phyloP scores from a whole-genome alignment of 495 filamentous ascomycete species.

The Neurospora hispaniola region DNA sequence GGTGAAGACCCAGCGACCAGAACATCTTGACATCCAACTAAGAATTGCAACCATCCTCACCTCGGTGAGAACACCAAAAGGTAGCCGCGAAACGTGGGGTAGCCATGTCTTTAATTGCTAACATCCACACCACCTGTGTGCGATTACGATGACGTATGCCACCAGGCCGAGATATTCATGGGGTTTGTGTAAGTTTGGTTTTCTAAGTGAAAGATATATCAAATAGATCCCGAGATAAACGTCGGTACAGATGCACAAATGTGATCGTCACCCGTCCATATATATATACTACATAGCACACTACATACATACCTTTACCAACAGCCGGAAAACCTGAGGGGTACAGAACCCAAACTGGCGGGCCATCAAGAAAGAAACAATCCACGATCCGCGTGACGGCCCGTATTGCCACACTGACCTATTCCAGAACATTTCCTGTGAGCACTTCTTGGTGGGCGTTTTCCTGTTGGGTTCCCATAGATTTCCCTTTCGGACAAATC shows the following conservation, averaged over 20 bases:
- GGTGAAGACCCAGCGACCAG: background rate
- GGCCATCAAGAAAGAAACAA: background rate
- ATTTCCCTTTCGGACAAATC: background rate
- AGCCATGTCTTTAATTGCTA: background rate
- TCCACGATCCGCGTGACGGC: background rate
- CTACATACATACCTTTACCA: background rate
- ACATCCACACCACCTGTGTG: background rate
- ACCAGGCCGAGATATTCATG: background rate
- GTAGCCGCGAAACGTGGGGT: background rate
- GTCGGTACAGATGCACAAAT: background rate
- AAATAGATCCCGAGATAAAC: background rate
- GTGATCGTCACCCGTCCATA: background rate
- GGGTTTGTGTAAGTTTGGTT: background rate
- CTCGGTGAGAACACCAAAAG: background rate
- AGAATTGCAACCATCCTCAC: background rate
- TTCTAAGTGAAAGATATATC: background rate
- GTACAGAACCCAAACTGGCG: background rate
- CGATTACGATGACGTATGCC: background rate
- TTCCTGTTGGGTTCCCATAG: background rate
- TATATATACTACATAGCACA: no score
- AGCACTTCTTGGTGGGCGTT: background rate
- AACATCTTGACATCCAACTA: background rate
- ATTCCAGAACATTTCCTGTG: background rate
- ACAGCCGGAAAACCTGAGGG: background rate
- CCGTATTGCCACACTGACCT: background rate